phyloP scores from a whole-genome alignment of 305 asterid genomes.

The Caryopteris hybrid region DNA sequence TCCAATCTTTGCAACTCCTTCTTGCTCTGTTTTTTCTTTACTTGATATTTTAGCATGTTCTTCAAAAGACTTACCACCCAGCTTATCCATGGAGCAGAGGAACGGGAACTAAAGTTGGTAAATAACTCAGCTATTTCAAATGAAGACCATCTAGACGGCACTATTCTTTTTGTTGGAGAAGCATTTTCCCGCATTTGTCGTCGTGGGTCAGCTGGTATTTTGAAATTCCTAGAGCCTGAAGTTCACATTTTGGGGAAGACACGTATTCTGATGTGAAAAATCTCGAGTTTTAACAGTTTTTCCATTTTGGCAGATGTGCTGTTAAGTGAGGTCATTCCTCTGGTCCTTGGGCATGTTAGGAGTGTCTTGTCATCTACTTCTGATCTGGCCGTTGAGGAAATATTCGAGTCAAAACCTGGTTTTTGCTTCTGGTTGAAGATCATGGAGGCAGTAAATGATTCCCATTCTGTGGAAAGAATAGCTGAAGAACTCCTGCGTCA shows the following conservation, averaged over 20 bases:
- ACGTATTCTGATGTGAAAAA: slow-evolving; percentile 13
- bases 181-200: slow-evolving; percentile 78
- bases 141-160: slow-evolving; percentile 28
- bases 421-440: slow-evolving; percentile 69
- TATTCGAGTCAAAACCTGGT: slow-evolving; percentile 55
- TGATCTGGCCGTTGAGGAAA: slow-evolving; percentile 28
- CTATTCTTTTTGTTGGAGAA: slow-evolving; percentile 63
- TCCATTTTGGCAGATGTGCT: slow-evolving; percentile 61
- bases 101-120: slow-evolving; percentile 46
- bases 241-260: slow-evolving; percentile 6
- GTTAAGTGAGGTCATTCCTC: slow-evolving; percentile 58
- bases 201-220: slow-evolving; percentile 88
- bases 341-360: slow-evolving; percentile 48
- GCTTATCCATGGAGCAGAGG: slow-evolving; percentile 72
- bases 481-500: slow-evolving; percentile 81
- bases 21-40: slow-evolving; percentile 35
- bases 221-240: slow-evolving; percentile 18
- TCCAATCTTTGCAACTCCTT: background rate
- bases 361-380: slow-evolving; percentile 42
- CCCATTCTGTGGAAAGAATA: slow-evolving; percentile 84
- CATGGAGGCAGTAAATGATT: slow-evolving; percentile 75
- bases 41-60: slow-evolving; percentile 52
- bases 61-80: slow-evolving; percentile 62
- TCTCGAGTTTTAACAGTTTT: slow-evolving; percentile 18
- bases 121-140: slow-evolving; percentile 28